Evolutionary conservation across 495 filamentous ascomycete species (phyloP), one percentile per base, ranked within the genome.

Genomic region (Arthonia radiata): DNA sequence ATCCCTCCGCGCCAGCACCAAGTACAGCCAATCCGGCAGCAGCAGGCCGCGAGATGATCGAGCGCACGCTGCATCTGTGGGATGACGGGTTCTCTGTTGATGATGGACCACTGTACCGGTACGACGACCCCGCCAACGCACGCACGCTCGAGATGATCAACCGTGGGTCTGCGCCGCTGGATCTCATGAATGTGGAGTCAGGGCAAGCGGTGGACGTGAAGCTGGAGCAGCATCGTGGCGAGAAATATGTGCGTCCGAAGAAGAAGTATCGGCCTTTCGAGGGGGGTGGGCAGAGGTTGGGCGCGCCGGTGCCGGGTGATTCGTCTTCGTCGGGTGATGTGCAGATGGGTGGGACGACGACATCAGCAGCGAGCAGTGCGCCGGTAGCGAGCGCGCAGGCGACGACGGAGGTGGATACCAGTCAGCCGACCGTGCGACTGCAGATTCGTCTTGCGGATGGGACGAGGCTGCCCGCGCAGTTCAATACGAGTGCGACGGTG

Each of bases 81-180:
- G 53, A 59, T 9, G 75, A 97, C 47, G 86, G 86, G 2, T 92
- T 94, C 41, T 91, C 79, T 24, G 69, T 97, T 18, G 89, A 93
- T 35, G 82, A 94, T 40, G 86, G 86, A 12, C 67, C 72, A n/a
- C 66, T 97, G 5, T 80, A 67, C 39, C 66, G 74, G 17, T 82
- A 78, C 30, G 77, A 90, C 37, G 82, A 94, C 43, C 80, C 86
- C 10, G 64, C 63, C 4, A 90, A 93, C 40, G 66, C 68, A 12
- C 64, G 64, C 15, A 76, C 80, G 29, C 54, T 97, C 13, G 59
- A 71, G 16, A 70, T 79, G 48, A 97, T 97, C 41, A 67, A 80
- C 28, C 59, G 66, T 19, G 89, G 89, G 14, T 67, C 76, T 16
- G 86, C 86, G 1, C 86, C 86, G 16, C 53, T 90, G 15, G 68